Conservation (phyloP, 495 filamentous ascomycete species). For the Parathielavia hyrcaniae region DNA sequence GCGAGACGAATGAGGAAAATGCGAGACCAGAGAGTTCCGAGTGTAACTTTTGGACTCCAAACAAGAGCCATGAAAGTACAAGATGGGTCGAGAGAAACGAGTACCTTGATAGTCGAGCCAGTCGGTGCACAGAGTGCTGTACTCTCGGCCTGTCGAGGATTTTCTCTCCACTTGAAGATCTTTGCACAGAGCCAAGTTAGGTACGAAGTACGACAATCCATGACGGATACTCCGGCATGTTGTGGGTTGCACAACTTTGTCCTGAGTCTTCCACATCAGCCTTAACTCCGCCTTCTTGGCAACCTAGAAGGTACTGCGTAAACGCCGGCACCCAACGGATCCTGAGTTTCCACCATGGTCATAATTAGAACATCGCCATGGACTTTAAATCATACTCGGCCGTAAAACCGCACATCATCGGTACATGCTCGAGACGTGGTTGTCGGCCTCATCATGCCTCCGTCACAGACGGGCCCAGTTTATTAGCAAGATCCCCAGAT, state of each 20-base stretch:
- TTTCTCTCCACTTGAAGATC: background rate
- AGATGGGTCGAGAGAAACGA: too few species aligned
- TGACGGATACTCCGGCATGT: too few species aligned
- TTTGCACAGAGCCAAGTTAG: background rate
- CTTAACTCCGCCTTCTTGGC: background rate
- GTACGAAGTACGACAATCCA: background rate
- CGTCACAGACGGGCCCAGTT: background rate
- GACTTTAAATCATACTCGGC: too few species aligned
- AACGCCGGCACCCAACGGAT: too few species aligned
- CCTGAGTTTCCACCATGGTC: too few species aligned
- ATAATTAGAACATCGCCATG: too few species aligned
- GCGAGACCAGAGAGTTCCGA: background rate
- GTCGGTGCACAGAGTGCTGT: too few species aligned
- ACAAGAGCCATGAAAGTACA: too few species aligned
- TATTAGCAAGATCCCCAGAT: background rate
- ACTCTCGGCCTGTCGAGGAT: too few species aligned
- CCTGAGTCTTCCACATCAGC: background rate
- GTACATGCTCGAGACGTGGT: background rate
- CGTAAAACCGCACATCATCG: too few species aligned
- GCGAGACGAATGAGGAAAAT: background rate
- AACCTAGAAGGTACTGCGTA: background rate
- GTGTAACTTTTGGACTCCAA: too few species aligned
- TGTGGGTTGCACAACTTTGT: background rate
- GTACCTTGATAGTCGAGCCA: too few species aligned
- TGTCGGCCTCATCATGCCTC: background rate